A percentile compares a stretch with the other conserved stretches of the same genome.
Conservation (phyloP, 495 filamentous ascomycete species). For the Staphylotrichum longicolle region DNA sequence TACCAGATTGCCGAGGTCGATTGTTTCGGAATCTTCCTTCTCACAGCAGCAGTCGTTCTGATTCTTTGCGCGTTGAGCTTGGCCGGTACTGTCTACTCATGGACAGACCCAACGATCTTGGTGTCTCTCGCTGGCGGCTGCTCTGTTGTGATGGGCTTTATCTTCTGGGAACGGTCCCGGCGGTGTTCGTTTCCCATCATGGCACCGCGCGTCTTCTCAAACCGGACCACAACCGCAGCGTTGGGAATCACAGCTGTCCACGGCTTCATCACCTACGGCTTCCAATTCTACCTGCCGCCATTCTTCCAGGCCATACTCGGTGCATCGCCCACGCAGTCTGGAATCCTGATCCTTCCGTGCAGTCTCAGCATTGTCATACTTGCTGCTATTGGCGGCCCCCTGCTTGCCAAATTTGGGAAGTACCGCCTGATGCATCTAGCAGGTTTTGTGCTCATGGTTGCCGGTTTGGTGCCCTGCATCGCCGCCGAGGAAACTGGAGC, state of each 20-base stretch:
- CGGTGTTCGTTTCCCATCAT: slow-evolving; percentile 36
- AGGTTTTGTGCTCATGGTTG: slow-evolving; percentile 39
- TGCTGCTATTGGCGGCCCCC: slow-evolving; percentile 37
- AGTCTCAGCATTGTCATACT: slow-evolving; percentile 40
- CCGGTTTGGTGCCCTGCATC: slow-evolving; percentile 45
- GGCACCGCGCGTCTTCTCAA: slow-evolving; percentile 37
- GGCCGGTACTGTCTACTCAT: slow-evolving; percentile 30
- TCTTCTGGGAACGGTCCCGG: slow-evolving; percentile 29
- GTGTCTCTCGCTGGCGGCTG: slow-evolving; percentile 23
- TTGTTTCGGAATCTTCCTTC: slow-evolving; percentile 31
- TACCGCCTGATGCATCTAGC: slow-evolving; percentile 47
- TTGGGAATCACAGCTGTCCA: slow-evolving; percentile 31
- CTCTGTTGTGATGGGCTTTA: slow-evolving; percentile 29
- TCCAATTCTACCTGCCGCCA: slow-evolving; percentile 48
- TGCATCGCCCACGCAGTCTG: slow-evolving; percentile 38
- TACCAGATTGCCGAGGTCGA: slow-evolving; percentile 30
- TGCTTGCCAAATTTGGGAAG: slow-evolving; percentile 44
- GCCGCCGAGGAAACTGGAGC: slow-evolving; percentile 29
- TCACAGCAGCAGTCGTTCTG: slow-evolving; percentile 34
- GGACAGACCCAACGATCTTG: slow-evolving; percentile 29
- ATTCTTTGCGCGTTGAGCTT: slow-evolving; percentile 36
- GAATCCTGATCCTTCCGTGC: slow-evolving; percentile 47
- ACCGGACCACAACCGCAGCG: slow-evolving; percentile 36
- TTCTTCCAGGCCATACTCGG: slow-evolving; percentile 49
- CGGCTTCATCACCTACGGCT: slow-evolving; percentile 38